Base-by-base conservation (phyloP, 2,329 filamentous ascomycete genomes). In the Xylaria multiplex region DNA sequence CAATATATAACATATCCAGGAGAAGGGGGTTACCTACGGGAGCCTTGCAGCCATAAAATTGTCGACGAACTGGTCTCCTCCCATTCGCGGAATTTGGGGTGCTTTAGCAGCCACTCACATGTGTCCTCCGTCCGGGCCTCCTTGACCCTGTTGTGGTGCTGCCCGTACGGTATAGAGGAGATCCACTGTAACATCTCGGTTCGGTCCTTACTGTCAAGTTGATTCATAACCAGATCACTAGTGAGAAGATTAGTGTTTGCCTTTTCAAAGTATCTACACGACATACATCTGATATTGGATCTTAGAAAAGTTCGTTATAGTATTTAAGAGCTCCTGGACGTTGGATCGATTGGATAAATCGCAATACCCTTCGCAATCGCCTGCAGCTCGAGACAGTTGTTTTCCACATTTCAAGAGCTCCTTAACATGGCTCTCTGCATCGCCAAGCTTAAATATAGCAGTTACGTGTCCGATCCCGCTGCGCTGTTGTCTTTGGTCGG, bases 41-140 rank as follows among this genome's bases (percentile, higher is more conserved):
- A 56, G 1, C 64, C 64, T 48, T 64, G 56, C 0, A 66, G 64
- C 64, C 60, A 66, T 42, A 66, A 9, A 1, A 62, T 60, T 9
- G 14, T 46, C 3, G 60, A 66, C 5, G 56, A 52, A 43, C n/a
- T 43, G n/a, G 56, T 6, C 3, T 35, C 40, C 7, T 27, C 52
- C 64, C 60, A 64, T 46, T 60, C 11, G n/a, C 16, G 6, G 13
- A 64, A 60, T 16, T 16, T 46, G 1, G 45, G 1, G 30, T 49
- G 43, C 13, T 16, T 40, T 13, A 66, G 14, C n/a, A 66, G 4
- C 64, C 60, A 66, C 6, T 64, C 22, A 19, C 60, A 63, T 4
- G 64, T 66, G 22, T 30, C 43, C 3, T 8, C 0, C 16, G 60
- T 52, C 35, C 60, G 52, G 14, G 8, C 19, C 16, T 63, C 60